A percentile compares a stretch with the other conserved stretches of the same genome.
Evolutionary conservation across 345 rosid species (phyloP).

Genomic region (Camelina neglecta): DNA sequence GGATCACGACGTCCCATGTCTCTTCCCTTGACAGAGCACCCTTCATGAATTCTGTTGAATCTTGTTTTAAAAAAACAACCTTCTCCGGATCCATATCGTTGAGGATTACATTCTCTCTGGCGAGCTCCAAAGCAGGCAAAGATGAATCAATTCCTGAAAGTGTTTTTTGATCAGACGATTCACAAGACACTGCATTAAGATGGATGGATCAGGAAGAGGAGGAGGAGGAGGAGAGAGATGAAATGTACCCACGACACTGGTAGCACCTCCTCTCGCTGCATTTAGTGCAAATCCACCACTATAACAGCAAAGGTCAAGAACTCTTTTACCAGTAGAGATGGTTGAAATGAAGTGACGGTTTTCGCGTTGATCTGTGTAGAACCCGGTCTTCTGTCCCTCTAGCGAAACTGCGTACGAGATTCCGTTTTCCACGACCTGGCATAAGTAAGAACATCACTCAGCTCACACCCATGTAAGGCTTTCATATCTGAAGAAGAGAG

Average conservation of each 20-base stretch:
- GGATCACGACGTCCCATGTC: constrained; percentile 80
- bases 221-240: not conserved
- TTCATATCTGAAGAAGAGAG: constrained; percentile 10
- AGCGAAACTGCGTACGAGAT: constrained; percentile 69
- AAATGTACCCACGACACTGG: constrained; percentile 56
- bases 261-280: constrained; percentile 78
- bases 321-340: constrained; percentile 67
- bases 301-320: constrained; percentile 91
- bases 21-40: constrained; percentile 72
- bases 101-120: constrained; percentile 72
- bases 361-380: constrained; percentile 91
- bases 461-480: constrained; percentile 3
- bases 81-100: constrained; percentile 71
- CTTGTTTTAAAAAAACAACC: constrained; percentile 69
- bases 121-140: constrained; percentile 86
- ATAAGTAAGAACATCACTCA: constrained; percentile 18
- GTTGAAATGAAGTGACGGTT: constrained; percentile 71
- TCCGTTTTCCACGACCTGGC: constrained; percentile 78
- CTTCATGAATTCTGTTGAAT: constrained; percentile 81
- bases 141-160: constrained; percentile 83
- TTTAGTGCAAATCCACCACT: constrained; percentile 88
- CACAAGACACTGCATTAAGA: not conserved
- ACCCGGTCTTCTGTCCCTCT: constrained; percentile 89
- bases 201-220: not conserved
- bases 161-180: constrained; percentile 11